Evolutionary conservation across 164 flowering plant species (phyloP).

Genomic region (Aristolochia contorta): DNA sequence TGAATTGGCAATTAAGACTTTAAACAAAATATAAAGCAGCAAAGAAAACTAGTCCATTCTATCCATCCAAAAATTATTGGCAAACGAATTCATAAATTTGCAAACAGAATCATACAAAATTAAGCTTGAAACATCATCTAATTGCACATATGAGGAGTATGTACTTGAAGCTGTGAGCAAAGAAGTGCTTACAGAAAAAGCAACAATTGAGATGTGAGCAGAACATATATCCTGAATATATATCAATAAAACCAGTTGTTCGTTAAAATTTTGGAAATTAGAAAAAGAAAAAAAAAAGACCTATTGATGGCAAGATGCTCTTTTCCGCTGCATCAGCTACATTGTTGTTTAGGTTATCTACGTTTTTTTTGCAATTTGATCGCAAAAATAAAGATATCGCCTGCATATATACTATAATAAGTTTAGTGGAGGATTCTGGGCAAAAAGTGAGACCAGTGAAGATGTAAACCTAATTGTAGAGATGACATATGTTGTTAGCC

Average conservation of each 20-base stretch:
- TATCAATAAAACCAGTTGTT: too few species aligned
- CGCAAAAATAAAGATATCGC: slow-evolving; percentile 59
- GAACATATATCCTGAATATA: not conserved
- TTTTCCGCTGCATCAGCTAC: slow-evolving; percentile 16
- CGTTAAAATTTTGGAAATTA: not conserved
- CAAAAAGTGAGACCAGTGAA: not conserved
- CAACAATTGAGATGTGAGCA: not conserved
- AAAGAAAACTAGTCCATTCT: too few species aligned
- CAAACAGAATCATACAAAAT: too few species aligned
- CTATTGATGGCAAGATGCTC: not conserved
- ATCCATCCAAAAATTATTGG: too few species aligned
- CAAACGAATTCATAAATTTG: too few species aligned
- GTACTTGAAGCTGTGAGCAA: not conserved
- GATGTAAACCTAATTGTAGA: too few species aligned
- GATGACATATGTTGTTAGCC: too few species aligned
- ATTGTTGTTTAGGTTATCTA: slow-evolving; percentile 8
- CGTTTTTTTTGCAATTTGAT: slow-evolving; percentile 41
- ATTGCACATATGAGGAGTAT: too few species aligned
- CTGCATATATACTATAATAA: slow-evolving; percentile 23
- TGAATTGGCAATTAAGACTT: too few species aligned
- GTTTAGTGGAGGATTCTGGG: not conserved
- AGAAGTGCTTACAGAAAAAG: not conserved
- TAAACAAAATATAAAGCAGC: too few species aligned
- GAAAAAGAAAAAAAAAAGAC: not conserved
- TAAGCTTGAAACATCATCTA: too few species aligned